These are phyloP conservation scores for Fraxinus ornus DNA, from an alignment of 305 asterid genomes.

Conservation along the genomic window DNA sequence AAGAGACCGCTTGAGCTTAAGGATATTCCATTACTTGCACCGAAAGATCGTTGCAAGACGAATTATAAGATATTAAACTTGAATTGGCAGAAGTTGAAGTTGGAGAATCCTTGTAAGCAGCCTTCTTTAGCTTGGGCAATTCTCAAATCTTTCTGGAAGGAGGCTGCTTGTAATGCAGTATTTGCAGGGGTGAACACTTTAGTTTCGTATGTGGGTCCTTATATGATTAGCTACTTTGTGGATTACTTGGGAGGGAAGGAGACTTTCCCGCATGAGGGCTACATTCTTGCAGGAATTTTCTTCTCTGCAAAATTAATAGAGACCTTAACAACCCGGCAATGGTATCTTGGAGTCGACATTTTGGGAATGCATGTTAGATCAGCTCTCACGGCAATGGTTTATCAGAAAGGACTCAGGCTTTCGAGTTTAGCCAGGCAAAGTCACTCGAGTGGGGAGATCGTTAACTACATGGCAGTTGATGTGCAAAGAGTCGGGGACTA, in stretches of 20 bases:
- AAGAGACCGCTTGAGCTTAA: slow-evolving; percentile 89
- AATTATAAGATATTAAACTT: slow-evolving; percentile 72
- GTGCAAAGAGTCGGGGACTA: slow-evolving; percentile 99
- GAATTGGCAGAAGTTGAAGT: slow-evolving; percentile 81
- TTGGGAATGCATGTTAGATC: slow-evolving; percentile 98
- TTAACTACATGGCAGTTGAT: slow-evolving; percentile 98
- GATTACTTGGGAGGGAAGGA: slow-evolving; percentile 82
- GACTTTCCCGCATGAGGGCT: slow-evolving; percentile 78
- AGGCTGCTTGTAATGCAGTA: slow-evolving; percentile 86
- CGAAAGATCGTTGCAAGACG: slow-evolving; percentile 84
- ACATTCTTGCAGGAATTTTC: slow-evolving; percentile 84
- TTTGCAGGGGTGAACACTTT: slow-evolving; percentile 82
- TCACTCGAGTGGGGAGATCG: slow-evolving; percentile 91
- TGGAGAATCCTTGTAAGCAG: slow-evolving; percentile 52
- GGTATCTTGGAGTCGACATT: slow-evolving; percentile 98
- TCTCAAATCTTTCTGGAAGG: slow-evolving; percentile 86
- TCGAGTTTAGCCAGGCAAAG: slow-evolving; percentile 89
- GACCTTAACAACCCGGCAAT: slow-evolving; percentile 82
- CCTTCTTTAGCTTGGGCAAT: slow-evolving; percentile 93
- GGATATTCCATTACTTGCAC: slow-evolving; percentile 86
- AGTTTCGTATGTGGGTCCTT: slow-evolving; percentile 96
- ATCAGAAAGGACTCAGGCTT: slow-evolving; percentile 81
- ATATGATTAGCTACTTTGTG: slow-evolving; percentile 92
- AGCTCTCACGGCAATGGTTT: slow-evolving; percentile 98
- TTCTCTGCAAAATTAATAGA: slow-evolving; percentile 82